Base-by-base conservation (phyloP, 2,329 filamentous ascomycete species). In the Alternaria longipes region DNA sequence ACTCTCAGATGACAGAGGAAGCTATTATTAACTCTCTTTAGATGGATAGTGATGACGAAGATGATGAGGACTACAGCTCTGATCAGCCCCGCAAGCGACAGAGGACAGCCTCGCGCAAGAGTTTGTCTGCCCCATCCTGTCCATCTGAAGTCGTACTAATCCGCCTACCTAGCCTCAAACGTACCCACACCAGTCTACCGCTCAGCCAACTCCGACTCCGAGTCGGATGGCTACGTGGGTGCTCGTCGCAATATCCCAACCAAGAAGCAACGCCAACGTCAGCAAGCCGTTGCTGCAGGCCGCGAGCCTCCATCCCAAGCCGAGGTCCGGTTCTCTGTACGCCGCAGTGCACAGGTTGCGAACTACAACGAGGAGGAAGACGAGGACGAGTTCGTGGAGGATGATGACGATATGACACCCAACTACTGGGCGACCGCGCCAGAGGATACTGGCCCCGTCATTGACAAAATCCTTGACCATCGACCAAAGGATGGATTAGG, bases 401-500 rank as follows among this genome's bases (percentile, higher is more conserved):
- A 82, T 7, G 89, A 90, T 44, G 85, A 86, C 6, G 84, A 91
- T 49, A 79, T 85, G 69, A 90, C 89, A 1, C 89, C 91, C 5
- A 89, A 86, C 65, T 89, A 95, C 76, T 94, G 90, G 86, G 81
- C 84, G 40, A 85, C 85, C 50, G 87, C 89, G 57, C 86, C 87
- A 38, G 90, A 94, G 66, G 91, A 97, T 73, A 90, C 89, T 71
- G 88, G 89, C 4, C 92, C 93, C 18, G 93, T 93, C 69, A 93
- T 99, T 67, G 95, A 99, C 76, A 89, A 92, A 66, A 91, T 99
- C 54, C 87, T 99, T 55, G 92, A 96, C 66, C 94, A 98, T 78
- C 89, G 91, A 50, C 82, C 92, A 38, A 91, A 89, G 76, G 90
- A 92, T 34, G 92, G 86, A 42, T 72, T 70, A 61, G 79, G 81